These are phyloP conservation scores for Pyrrhoderma noxium DNA, from an alignment of 1,284 basidiomycete species.

Conservation along the genomic window DNA sequence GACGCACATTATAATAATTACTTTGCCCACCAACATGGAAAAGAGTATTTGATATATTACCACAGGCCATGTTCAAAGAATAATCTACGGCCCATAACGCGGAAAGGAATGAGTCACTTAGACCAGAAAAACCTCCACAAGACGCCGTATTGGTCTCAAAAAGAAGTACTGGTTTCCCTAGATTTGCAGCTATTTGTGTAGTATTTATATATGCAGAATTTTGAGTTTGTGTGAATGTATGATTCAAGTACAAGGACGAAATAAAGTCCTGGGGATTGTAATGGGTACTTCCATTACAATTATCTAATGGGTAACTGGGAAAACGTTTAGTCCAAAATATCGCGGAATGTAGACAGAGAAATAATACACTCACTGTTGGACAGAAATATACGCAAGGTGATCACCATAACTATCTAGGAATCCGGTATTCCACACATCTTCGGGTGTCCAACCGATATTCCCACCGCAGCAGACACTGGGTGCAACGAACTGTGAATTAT, in stretches of 20 bases:
- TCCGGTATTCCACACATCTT: slow-evolving; percentile 40
- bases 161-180: slow-evolving; percentile 34
- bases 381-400: slow-evolving; percentile 20
- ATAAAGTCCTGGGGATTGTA: slow-evolving; percentile 14
- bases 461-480: slow-evolving; percentile 41
- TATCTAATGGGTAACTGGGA: slow-evolving; percentile 17
- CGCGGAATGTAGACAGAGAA: too few relatives aligned
- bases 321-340: too few relatives aligned
- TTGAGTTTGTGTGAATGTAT: slow-evolving; percentile 25
- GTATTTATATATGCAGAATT: slow-evolving; percentile 26
- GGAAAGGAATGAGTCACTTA: slow-evolving; percentile 38
- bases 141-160: slow-evolving; percentile 39
- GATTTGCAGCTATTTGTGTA: slow-evolving; percentile 16
- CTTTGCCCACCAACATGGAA: slow-evolving; percentile 23
- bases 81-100: slow-evolving; percentile 32
- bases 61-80: slow-evolving; percentile 22
- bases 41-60: slow-evolving; percentile 21
- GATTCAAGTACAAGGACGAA: slow-evolving; percentile 24
- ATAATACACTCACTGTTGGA: slow-evolving; percentile 20
- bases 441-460: slow-evolving; percentile 33
- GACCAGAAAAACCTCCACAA: slow-evolving; percentile 39
- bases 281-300: slow-evolving; percentile 13
- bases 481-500: slow-evolving; percentile 34
- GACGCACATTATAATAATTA: slow-evolving; percentile 22
- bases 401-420: slow-evolving; percentile 35